Evolutionary conservation across 2,329 filamentous ascomycete genomes (phyloP).

Genomic region (Periconia sp.): DNA sequence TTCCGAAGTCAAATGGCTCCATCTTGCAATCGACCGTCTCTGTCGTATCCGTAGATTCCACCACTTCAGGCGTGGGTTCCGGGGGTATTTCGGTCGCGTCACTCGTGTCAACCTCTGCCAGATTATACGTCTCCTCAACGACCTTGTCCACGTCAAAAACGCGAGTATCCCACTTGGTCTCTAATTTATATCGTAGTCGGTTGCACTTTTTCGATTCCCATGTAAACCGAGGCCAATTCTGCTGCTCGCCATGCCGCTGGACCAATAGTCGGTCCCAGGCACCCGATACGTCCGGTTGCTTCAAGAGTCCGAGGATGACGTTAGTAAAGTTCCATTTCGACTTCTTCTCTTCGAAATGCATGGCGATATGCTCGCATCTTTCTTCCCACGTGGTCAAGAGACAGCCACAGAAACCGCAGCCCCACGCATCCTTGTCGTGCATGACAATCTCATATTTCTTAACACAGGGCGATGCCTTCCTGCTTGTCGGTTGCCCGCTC

Average conservation of each 20-base stretch:
- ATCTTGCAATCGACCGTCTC: conserved; percentile 45
- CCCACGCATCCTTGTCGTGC: conserved; percentile 70
- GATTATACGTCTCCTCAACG: conserved; percentile 64
- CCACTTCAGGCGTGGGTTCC: conserved; percentile 19
- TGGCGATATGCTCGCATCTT: conserved; percentile 71
- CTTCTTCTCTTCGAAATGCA: conserved; percentile 70
- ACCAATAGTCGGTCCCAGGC: conserved; percentile 66
- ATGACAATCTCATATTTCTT: conserved; percentile 53
- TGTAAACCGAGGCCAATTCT: conserved; percentile 50
- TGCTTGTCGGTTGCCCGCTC: conserved; percentile 58
- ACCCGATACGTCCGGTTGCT: conserved; percentile 66
- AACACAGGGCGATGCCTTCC: conserved; percentile 53
- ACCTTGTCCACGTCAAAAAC: conserved; percentile 61
- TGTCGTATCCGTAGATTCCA: conserved; percentile 34
- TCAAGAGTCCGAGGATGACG: conserved; percentile 70
- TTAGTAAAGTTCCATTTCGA: conserved; percentile 73
- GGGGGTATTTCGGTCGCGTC: conserved; percentile 31
- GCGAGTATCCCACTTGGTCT: conserved; percentile 66
- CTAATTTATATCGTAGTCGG: conserved; percentile 68
- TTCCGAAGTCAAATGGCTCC: conserved; percentile 38
- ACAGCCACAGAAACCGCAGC: conserved; percentile 71
- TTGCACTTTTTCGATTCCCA: conserved; percentile 71
- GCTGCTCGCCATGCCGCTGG: conserved; percentile 61
- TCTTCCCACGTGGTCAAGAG: conserved; percentile 69
- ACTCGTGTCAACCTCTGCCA: conserved; percentile 48